Evolutionary conservation across 805 yeast species (phyloP).

Genomic region (Komagataella pseudopastoris): DNA sequence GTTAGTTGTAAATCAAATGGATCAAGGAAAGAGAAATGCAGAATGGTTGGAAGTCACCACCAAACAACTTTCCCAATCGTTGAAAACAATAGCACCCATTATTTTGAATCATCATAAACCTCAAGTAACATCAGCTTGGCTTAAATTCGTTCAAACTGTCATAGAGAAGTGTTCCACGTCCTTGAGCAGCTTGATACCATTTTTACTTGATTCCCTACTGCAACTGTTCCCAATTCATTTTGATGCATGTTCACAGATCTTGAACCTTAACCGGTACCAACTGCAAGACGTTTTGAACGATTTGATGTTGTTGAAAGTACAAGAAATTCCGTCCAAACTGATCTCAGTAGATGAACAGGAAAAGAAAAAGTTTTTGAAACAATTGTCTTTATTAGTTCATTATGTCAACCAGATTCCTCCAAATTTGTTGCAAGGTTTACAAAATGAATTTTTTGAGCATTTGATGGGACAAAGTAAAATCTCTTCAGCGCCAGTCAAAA

Average conservation of each 20-base stretch:
- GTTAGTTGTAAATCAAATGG: neutral
- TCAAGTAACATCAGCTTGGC: slow-evolving; percentile 20
- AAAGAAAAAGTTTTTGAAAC: neutral
- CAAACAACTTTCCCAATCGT: slow-evolving; percentile 2
- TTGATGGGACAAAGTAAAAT: neutral
- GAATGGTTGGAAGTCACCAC: slow-evolving; percentile 45
- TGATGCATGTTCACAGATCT: neutral
- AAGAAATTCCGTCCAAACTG: neutral
- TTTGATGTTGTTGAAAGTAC: neutral
- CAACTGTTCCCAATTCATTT: neutral
- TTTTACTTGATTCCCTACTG: slow-evolving; percentile 18
- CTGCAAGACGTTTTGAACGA: neutral
- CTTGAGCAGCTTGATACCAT: slow-evolving; percentile 21
- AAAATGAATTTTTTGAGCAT: neutral
- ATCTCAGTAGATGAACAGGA: neutral
- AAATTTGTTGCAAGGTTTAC: neutral
- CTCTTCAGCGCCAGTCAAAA: neutral
- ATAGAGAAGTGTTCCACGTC: slow-evolving; percentile 19
- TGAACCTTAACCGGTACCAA: neutral
- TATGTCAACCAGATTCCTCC: neutral
- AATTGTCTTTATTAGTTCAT: neutral
- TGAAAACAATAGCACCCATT: slow-evolving; percentile 1
- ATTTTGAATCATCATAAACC: slow-evolving; percentile 14
- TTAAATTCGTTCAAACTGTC: slow-evolving; percentile 16
- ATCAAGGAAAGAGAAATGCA: slow-evolving; percentile 18